Evolutionary conservation across 2,329 filamentous ascomycete species (phyloP), one percentile per base, ranked within the genome.

Genomic region (Delphinella strobiligena): DNA sequence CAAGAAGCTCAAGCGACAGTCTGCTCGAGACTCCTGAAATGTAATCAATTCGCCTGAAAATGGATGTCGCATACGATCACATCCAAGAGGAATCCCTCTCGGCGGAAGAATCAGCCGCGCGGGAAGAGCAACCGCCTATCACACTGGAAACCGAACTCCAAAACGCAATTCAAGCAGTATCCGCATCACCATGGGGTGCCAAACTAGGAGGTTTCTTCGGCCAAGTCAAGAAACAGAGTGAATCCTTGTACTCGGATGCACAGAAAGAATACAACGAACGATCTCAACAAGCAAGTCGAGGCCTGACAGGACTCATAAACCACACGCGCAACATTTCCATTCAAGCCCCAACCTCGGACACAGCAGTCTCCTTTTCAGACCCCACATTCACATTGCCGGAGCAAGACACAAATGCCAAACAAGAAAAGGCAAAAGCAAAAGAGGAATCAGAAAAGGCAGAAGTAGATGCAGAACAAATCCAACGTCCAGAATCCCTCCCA

Each of bases 1-100:
- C 22, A 7, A 27, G 22, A 27, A 27, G 22, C 22, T 7, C 7
- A 27, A 27, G 22, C 22, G n/a, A n/a, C n/a, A n/a, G n/a, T n/a
- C n/a, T n/a, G n/a, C n/a, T n/a, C n/a, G n/a, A n/a, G n/a, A n/a
- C n/a, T n/a, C n/a, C n/a, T n/a, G n/a, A n/a, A n/a, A 27, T 27
- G 7, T 27, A 27, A 12, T 12, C 7, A 27, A 27, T 27, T 12
- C 7, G 12, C 22, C 22, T 17, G 19, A 47, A n/a, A 9, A 96
- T 98, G 91, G 91, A 98, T 74, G 72, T 93, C 55, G 88, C 88
- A 33, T 98, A 96, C 72, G 91, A 98, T 57, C 87, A 94, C 61
- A 93, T 96, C 54, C 80, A 86, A 58, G 86, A 94, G 66, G 80
- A 91, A 59, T 74, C 77, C 37, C 72, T 84, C 50, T 62, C 65